Percentiles rank a stretch among this genome's conserved stretches.
phyloP scores from a whole-genome alignment of 2,329 filamentous ascomycete genomes.

The Beauveria australis region DNA sequence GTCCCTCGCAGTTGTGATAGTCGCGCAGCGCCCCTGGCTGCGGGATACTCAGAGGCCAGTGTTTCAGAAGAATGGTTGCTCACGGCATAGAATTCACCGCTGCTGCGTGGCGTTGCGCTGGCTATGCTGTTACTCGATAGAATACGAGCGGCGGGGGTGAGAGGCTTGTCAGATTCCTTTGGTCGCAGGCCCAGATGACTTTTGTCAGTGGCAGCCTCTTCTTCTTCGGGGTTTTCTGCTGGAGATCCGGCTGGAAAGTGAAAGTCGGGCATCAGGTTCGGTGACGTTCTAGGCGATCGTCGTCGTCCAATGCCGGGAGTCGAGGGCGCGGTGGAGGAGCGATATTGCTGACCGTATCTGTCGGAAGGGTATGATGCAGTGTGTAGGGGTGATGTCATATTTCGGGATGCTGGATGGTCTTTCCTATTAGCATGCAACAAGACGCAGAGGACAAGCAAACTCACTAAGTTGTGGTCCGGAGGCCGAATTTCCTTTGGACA shows the following conservation, averaged over 20 bases:
- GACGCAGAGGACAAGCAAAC: constrained; percentile 13
- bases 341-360: constrained; percentile 33
- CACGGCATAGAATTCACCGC: constrained; percentile 87
- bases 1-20: constrained; percentile 39
- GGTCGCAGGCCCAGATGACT: constrained; percentile 30
- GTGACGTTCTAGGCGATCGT: constrained; percentile 32
- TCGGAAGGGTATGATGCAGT: constrained; percentile 48
- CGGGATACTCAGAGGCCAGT: constrained; percentile 77
- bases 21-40: constrained; percentile 29
- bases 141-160: constrained; percentile 55
- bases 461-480: constrained; percentile 31
- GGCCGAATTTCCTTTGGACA: constrained; percentile 36
- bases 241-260: constrained; percentile 45
- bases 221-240: constrained; percentile 26
- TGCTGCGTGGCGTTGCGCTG: constrained; percentile 76
- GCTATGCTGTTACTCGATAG: constrained; percentile 68
- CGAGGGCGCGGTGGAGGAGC: constrained; percentile 36
- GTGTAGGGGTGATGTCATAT: constrained; percentile 43
- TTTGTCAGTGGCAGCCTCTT: not conserved
- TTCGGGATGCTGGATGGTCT: constrained; percentile 28
- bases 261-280: constrained; percentile 45
- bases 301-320: constrained; percentile 32
- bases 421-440: constrained; percentile 28
- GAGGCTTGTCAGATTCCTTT: constrained; percentile 41
- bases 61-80: constrained; percentile 96